phyloP scores from a whole-genome alignment of 345 rosid species.

The Boechera stricta region DNA sequence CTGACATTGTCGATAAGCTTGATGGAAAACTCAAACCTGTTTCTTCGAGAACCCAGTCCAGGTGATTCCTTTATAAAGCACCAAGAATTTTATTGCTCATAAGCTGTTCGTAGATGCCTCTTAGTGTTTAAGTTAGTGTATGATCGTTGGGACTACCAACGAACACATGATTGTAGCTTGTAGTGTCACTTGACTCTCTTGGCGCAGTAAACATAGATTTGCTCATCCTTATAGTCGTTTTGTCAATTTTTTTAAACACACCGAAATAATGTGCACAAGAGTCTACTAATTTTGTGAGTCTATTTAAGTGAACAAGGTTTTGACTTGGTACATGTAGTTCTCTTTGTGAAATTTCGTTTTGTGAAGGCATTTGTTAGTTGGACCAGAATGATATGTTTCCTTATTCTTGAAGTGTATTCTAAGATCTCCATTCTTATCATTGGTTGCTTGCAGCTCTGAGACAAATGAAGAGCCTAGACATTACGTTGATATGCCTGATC shows the following conservation, averaged over 20 bases:
- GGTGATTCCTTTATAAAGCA: slow-evolving; percentile 45
- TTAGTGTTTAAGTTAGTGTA: background rate
- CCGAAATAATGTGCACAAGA: background rate
- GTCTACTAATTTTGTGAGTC: background rate
- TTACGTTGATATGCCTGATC: slow-evolving; percentile 39
- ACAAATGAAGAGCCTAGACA: slow-evolving; percentile 46
- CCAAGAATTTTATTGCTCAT: background rate
- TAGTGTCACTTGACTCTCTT: background rate
- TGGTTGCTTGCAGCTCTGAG: slow-evolving; percentile 51
- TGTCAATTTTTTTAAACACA: background rate
- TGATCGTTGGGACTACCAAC: background rate
- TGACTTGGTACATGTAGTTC: slow-evolving; percentile 7
- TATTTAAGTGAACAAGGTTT: background rate
- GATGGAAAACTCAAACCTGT: slow-evolving; percentile 39
- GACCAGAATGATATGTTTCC: background rate
- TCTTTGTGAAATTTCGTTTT: background rate
- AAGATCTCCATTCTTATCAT: slow-evolving; percentile 4
- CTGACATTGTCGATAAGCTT: slow-evolving; percentile 56
- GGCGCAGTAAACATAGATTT: background rate
- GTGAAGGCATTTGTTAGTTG: slow-evolving; percentile 23
- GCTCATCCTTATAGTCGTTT: background rate
- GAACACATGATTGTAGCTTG: background rate
- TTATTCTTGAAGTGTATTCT: slow-evolving; percentile 16
- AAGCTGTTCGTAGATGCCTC: background rate
- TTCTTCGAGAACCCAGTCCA: slow-evolving; percentile 43